Base-by-base conservation (phyloP, 1,284 basidiomycete genomes). In the Ustilago sp. region DNA sequence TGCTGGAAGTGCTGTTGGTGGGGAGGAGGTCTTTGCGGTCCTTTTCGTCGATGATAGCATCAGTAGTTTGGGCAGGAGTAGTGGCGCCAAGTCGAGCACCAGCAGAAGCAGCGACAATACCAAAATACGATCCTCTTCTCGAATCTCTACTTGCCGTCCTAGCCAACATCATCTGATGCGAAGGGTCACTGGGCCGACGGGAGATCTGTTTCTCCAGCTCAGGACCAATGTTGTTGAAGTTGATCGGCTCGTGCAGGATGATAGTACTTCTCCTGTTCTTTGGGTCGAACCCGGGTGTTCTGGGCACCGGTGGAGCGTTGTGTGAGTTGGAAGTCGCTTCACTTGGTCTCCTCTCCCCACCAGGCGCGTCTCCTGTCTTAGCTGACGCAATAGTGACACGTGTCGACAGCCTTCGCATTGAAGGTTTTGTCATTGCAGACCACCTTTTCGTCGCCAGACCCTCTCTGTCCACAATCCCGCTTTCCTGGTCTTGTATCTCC, bases 191-290 rank as follows among this genome's bases (percentile, higher is more conserved):
- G 13, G 55, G 55, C 23, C 62, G 54, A 58, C 63, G 63, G 7
- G 54, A 52, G 7, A 34, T 45, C 4, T 53, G 41, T 23, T 54
- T 51, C 23, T 62, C 58, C 8, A 70, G 58, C 39, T 61, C 11
- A 43, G 11, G 7, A 54, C 52, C 19, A 13, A 50, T 31, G 13
- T 28, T 12, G 31, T 50, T 50, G 48, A 63, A 19, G 8, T 53
- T 55, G 38, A 68, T 38, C 3, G 61, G 65, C 45, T 74, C 71
- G 59, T 68, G 66, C 54, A 74, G 36, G 51, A 74, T 68, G 47
- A 74, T 74, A 1, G 71, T 74, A 36, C 64, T 68, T n/a, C 71
- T 38, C 8, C 71, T 39, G 52, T 67, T 68, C 7, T 63, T 54
- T 9, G 71, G 71, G 19, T 68, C 62, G 41, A 68, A 74, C 8